phyloP scores from a whole-genome alignment of 371 early-diverging fungal genomes.

The Mortierella sp. region DNA sequence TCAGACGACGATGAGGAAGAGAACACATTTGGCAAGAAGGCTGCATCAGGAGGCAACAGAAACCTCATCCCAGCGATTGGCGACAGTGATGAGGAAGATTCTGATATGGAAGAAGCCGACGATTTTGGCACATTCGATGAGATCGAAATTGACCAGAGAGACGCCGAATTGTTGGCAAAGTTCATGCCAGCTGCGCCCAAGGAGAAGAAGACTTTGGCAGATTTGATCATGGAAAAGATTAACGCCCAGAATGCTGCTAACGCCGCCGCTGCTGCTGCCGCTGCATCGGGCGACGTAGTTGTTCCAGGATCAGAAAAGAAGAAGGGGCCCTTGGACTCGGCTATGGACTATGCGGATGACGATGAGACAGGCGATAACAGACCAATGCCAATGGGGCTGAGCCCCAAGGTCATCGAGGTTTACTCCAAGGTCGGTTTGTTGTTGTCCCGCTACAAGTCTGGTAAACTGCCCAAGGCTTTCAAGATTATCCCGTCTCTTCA shows the following conservation, averaged over 20 bases:
- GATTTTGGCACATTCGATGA: slow-evolving; percentile 58
- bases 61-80: slow-evolving; percentile 41
- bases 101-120: slow-evolving; percentile 67
- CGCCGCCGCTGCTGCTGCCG: slow-evolving; percentile 35
- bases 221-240: slow-evolving; percentile 95
- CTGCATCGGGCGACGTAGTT: slow-evolving; percentile 41
- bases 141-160: slow-evolving; percentile 80
- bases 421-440: slow-evolving; percentile 96
- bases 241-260: slow-evolving; percentile 75
- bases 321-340: slow-evolving; percentile 35
- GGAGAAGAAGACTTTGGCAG: slow-evolving; percentile 90
- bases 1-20: slow-evolving; percentile 58
- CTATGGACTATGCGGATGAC: slow-evolving; percentile 54
- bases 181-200: slow-evolving; percentile 89
- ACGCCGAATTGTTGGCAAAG: slow-evolving; percentile 84
- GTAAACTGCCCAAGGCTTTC: slow-evolving; percentile 97
- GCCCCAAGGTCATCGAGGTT: slow-evolving; percentile 94
- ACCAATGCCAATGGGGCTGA: slow-evolving; percentile 69
- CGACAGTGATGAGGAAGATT: slow-evolving; percentile 60
- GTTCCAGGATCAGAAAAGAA: slow-evolving; percentile 41
- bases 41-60: slow-evolving; percentile 21
- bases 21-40: slow-evolving; percentile 39
- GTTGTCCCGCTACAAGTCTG: slow-evolving; percentile 94
- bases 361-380: slow-evolving; percentile 54
- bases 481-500: slow-evolving; percentile 96